Conservation (phyloP, 805 yeast species). For the Lachancea dasiensis region DNA sequence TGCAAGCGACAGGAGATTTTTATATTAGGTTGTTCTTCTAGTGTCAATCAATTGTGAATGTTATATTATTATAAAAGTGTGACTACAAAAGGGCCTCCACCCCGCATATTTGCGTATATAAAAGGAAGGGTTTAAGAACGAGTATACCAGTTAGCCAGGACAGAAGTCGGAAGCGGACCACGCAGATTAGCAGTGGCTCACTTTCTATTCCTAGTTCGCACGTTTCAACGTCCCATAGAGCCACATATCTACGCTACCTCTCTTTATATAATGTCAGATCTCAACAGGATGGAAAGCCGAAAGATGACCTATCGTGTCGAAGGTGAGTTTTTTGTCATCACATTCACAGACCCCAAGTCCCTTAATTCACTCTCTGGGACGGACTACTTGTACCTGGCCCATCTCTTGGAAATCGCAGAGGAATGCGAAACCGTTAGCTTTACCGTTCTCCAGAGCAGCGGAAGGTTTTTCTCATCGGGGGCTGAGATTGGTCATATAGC, state of each 20-base stretch:
- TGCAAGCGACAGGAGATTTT: no score
- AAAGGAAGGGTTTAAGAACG: no score
- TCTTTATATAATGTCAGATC: constrained; percentile 6
- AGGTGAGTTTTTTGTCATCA: constrained; percentile 48
- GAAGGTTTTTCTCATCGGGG: constrained; percentile 78
- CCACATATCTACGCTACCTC: background rate
- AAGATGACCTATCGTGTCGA: constrained; percentile 16
- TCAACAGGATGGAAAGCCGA: constrained; percentile 7
- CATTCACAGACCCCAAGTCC: constrained; percentile 53
- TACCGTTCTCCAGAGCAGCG: constrained; percentile 65
- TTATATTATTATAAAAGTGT: background rate
- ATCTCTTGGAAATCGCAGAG: constrained; percentile 56
- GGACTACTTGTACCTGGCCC: constrained; percentile 58
- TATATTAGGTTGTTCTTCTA: no score
- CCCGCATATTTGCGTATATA: background rate
- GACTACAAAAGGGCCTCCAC: background rate
- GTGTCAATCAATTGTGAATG: background rate
- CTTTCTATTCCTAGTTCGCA: no score
- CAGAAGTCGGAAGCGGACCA: no score
- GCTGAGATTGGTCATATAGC: constrained; percentile 53
- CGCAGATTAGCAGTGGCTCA: no score
- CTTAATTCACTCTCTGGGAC: constrained; percentile 62
- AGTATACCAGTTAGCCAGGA: no score
- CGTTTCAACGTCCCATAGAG: no score
- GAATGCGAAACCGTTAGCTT: constrained; percentile 51